Percentiles rank a stretch among this genome's conserved stretches.
phyloP scores from a whole-genome alignment of 331 rosid species.

The Malus hybrid region DNA sequence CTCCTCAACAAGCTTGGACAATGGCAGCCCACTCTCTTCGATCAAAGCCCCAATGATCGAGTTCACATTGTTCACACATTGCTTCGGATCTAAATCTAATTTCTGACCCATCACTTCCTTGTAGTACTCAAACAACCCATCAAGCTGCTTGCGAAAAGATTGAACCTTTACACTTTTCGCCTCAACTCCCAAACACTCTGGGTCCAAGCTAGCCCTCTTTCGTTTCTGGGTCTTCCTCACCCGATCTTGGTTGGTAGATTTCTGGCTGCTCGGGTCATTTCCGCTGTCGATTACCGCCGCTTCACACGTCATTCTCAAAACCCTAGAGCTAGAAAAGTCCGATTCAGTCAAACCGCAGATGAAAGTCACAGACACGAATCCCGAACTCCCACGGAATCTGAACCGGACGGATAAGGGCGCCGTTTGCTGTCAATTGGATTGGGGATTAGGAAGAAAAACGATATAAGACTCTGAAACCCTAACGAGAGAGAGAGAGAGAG shows the following conservation, averaged over 20 bases:
- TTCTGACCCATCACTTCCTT: constrained; percentile 34
- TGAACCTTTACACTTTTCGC: constrained; percentile 38
- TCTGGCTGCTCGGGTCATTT: constrained; percentile 16
- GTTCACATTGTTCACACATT: constrained; percentile 29
- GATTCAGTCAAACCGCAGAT: background rate
- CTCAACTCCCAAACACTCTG: constrained; percentile 26
- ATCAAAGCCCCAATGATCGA: constrained; percentile 52
- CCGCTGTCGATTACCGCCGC: constrained; percentile 18
- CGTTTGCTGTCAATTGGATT: background rate
- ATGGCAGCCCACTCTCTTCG: constrained; percentile 79
- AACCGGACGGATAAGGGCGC: background rate
- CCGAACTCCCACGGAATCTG: background rate
- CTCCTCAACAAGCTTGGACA: constrained; percentile 66
- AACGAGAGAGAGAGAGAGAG: background rate
- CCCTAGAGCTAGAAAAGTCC: background rate
- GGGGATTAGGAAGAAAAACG: background rate
- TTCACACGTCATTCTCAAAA: constrained; percentile 31
- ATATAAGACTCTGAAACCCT: background rate
- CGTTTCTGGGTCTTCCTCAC: constrained; percentile 45
- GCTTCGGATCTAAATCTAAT: constrained; percentile 28
- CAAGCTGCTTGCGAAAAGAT: constrained; percentile 46
- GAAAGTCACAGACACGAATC: background rate
- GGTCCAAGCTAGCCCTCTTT: constrained; percentile 32
- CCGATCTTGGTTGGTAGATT: constrained; percentile 15
- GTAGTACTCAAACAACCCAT: constrained; percentile 48